Base-by-base conservation (phyloP, 2,329 filamentous ascomycete species). In the Alternaria panax region DNA sequence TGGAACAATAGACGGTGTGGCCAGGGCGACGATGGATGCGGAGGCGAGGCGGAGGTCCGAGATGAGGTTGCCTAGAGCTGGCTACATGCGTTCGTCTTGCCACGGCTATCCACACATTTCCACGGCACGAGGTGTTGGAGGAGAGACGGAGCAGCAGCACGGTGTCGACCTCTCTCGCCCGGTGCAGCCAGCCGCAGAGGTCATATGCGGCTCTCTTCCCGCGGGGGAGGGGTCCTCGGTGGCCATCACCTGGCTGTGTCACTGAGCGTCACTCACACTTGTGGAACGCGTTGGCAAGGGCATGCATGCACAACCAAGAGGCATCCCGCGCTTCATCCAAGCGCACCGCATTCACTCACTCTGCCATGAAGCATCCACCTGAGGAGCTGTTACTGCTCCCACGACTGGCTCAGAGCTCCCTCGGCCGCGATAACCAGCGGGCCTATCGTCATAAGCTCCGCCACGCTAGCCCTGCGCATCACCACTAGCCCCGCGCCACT, bases 1-100 rank as follows among this genome's bases (percentile, higher is more conserved):
- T 51, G 24, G 47, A 52, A 34, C 32, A 14, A 42, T 27, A 32
- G 42, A 54, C 27, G 51, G 47, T 48, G 41, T 45, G 41, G 51
- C 41, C 51, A 36, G 51, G 51, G 57, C 34, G 57, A 54, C 43
- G 53, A 57, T 54, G 57, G 53, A 54, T 43, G 62, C 62, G 64
- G 66, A 60, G 55, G 65, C 53, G 56, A 43, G 54, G 57, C 54
- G 63, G 61, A 63, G 62, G 61, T 53, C 47, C 55, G 61, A 51
- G 48, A 55, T 42, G 58, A 57, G 50, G 64, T 42, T 60, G 52
- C 53, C 63, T 48, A 32, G 48, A 54, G 62, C 53, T 60, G 57
- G 43, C 63, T 61, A 59, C 65, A 66, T 64, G 53, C 56, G 62
- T 52, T 42, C 32, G 54, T 42, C 32, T 51, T 38, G 34, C 50